Evolutionary conservation across 2,329 filamentous ascomycete species (phyloP).

Genomic region (Pochonia chlamydosporia): DNA sequence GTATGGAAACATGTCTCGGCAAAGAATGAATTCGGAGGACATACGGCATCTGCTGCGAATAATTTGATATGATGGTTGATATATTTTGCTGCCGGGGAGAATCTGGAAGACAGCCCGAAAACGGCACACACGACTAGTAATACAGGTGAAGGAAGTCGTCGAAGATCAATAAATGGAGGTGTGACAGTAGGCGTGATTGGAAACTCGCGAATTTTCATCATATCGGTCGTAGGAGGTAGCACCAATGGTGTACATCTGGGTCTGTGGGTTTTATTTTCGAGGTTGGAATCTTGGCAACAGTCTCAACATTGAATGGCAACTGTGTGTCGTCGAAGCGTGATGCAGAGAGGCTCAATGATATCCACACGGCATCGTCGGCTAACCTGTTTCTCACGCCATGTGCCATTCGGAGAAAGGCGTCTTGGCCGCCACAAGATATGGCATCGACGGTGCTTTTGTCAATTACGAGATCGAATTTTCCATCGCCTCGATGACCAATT

Average conservation of each 20-base stretch:
- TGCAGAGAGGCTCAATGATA: slow-evolving; percentile 42
- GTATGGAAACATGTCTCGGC: slow-evolving; percentile 7
- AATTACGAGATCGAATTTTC: slow-evolving; percentile 35
- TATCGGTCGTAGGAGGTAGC: slow-evolving; percentile 35
- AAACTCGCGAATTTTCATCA: neutral
- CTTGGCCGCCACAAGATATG: slow-evolving; percentile 38
- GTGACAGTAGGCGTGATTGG: too few relatives aligned
- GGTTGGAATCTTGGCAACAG: slow-evolving; percentile 35
- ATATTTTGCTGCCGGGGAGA: neutral
- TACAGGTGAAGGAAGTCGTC: too few relatives aligned
- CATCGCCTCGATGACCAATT: neutral
- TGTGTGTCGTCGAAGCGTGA: slow-evolving; percentile 30
- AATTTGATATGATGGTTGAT: neutral
- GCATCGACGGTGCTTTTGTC: slow-evolving; percentile 47
- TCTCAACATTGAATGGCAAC: slow-evolving; percentile 35
- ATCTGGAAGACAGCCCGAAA: neutral
- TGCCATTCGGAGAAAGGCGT: slow-evolving; percentile 32
- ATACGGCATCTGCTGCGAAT: slow-evolving; percentile 4
- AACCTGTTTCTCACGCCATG: slow-evolving; percentile 28
- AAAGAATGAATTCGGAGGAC: neutral
- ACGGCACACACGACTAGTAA: too few relatives aligned
- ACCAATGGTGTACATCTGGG: slow-evolving; percentile 41
- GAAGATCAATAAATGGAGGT: too few relatives aligned
- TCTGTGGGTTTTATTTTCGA: slow-evolving; percentile 34
- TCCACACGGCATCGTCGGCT: slow-evolving; percentile 33